Evolutionary conservation across 1,284 basidiomycete species (phyloP).

Genomic region (Polyporus tsugae): DNA sequence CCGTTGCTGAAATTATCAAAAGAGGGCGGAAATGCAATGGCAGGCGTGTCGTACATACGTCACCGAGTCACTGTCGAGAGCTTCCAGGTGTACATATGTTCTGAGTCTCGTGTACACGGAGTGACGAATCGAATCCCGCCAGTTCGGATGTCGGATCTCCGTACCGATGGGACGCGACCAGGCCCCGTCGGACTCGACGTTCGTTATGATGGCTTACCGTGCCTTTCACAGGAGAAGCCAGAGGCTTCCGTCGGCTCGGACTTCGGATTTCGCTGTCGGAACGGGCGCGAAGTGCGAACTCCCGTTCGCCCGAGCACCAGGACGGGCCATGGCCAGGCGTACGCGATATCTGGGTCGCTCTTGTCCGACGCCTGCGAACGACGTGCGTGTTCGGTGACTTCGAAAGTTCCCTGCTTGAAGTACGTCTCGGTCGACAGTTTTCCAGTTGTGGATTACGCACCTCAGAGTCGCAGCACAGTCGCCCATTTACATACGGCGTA

Average conservation of each 20-base stretch:
- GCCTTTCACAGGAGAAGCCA: background rate
- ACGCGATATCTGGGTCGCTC: background rate
- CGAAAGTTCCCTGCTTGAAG: background rate
- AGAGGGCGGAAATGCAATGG: background rate
- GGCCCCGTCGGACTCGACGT: background rate
- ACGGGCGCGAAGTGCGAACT: background rate
- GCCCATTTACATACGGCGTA: background rate
- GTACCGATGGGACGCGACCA: background rate
- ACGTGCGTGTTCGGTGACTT: background rate
- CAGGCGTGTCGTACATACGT: background rate
- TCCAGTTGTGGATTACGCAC: background rate
- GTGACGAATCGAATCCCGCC: background rate
- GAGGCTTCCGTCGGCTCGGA: conserved; percentile 5
- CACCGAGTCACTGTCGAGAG: background rate
- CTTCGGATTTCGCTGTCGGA: conserved; percentile 5
- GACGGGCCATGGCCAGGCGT: no score
- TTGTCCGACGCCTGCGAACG: background rate
- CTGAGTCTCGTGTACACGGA: conserved; percentile 25
- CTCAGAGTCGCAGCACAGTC: background rate
- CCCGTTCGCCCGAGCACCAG: conserved; percentile 1
- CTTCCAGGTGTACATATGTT: conserved; percentile 6
- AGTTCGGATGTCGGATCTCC: conserved; percentile 5
- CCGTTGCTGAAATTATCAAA: background rate
- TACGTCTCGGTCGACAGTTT: background rate
- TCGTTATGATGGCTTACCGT: background rate